These are phyloP conservation scores for Tulasnella sp. DNA, from an alignment of 768 basidiomycete species.

Conservation along the genomic window DNA sequence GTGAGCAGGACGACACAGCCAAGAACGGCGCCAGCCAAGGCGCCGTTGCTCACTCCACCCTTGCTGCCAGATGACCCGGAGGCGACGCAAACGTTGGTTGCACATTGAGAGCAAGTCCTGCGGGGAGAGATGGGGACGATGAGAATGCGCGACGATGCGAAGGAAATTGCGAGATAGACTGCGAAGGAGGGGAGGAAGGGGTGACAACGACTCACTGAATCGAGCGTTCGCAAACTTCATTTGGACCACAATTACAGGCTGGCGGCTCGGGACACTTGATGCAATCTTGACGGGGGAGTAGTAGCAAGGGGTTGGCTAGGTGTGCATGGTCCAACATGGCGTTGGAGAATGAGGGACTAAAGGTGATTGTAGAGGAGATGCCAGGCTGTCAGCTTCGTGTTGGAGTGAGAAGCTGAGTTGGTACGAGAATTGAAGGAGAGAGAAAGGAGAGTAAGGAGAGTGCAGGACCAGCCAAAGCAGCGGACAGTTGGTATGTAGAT, in stretches of 20 bases:
- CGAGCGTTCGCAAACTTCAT: constrained; percentile 27
- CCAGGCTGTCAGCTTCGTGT: not conserved
- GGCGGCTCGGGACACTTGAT: constrained; percentile 22
- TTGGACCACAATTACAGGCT: constrained; percentile 25
- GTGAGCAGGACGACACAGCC: constrained; percentile 34
- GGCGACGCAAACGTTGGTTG: constrained; percentile 28
- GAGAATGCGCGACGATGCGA: constrained; percentile 11
- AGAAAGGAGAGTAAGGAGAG: constrained; percentile 27
- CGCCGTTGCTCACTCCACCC: constrained; percentile 30
- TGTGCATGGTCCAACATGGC: constrained; percentile 21
- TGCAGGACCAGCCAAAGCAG: constrained; percentile 34
- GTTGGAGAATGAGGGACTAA: constrained; percentile 23
- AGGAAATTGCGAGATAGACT: constrained; percentile 11
- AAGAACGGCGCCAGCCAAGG: constrained; percentile 34
- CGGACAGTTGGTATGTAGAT: constrained; percentile 27
- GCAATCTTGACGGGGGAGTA: constrained; percentile 25
- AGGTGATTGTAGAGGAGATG: not conserved
- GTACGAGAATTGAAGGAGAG: not conserved
- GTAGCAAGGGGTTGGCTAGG: constrained; percentile 9
- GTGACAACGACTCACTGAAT: constrained; percentile 20
- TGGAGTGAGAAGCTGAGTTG: not conserved
- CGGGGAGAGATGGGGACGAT: not conserved
- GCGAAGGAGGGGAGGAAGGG: not conserved
- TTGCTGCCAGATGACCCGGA: not conserved
- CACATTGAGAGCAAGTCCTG: constrained; percentile 27